Evolutionary conservation across 176 grass and related monocot genomes (phyloP), one percentile per base, ranked within the genome.

Genomic region (Bonia amplexicaulis): DNA sequence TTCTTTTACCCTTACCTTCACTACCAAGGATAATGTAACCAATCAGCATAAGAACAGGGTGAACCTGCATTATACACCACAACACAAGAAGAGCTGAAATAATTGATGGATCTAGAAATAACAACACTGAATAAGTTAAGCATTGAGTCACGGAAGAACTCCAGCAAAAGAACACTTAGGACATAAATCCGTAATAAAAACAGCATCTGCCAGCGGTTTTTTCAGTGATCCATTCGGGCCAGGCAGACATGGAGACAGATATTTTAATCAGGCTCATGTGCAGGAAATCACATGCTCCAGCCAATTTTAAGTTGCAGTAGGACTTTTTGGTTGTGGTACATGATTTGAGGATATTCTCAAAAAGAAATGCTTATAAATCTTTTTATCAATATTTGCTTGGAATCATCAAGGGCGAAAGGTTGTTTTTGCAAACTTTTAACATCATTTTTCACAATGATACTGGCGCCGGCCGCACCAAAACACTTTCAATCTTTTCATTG

Each of bases 41-140:
- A 45, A 99, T 99, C 39, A 99, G 81, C 93, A 96, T 99, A 85
- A 99, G 74, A 73, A 99, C 96, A 67, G 96, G 91, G 76, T 99
- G 93, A 78, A 94, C 22, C 96, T 99, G 90, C 53, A 89, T 69
- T 22, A 40, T 11, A 65, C 6, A 31, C 10, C 33, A 85, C n/a
- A 66, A 44, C 20, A 76, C 13, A 78, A 69, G 33, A 27, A 27
- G 39, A 42, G 69, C 82, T 85, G 23, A 80, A 19, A 75, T 46
- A 26, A 35, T 1, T n/a, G 16, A 64, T 29, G 5, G 3, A 29
- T 46, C n/a, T 6, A 13, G 53, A 12, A 61, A 72, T 17, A 42
- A 31, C 29, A 67, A 35, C 53, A 7, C 16, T 39, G 3, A 44
- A 35, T 53, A 42, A 37, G 0, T 49, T 66, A 23, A 19, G 54